Evolutionary conservation across 2,329 filamentous ascomycete species (phyloP).

Genomic region (Paracamarosporium sp.): DNA sequence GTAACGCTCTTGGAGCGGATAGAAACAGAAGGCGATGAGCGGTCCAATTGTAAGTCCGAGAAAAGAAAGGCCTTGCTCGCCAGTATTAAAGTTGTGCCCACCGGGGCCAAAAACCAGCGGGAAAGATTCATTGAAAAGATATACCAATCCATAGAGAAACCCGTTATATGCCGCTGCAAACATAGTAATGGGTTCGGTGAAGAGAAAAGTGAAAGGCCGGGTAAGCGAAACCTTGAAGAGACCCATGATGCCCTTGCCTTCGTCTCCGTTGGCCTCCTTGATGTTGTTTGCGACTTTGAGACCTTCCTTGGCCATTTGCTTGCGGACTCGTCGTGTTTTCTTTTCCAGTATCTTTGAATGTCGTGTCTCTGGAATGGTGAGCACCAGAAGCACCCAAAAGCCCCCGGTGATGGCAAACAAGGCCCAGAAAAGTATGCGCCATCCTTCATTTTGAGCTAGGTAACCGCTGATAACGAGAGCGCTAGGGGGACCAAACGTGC

Average conservation of each 20-base stretch:
- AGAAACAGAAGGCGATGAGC: constrained; percentile 19
- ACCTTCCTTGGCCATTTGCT: constrained; percentile 17
- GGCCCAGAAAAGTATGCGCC: constrained; percentile 73
- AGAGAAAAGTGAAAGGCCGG: constrained; percentile 22
- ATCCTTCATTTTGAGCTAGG: constrained; percentile 60
- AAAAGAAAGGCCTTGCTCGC: constrained; percentile 19
- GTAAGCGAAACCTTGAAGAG: constrained; percentile 22
- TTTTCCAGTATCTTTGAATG: constrained; percentile 24
- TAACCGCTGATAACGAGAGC: constrained; percentile 51
- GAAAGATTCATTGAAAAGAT: constrained; percentile 24
- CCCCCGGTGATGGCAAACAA: constrained; percentile 64
- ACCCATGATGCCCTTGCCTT: constrained; percentile 10
- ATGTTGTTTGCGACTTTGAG: constrained; percentile 15
- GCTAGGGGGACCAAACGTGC: constrained; percentile 65
- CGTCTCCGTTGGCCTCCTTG: background rate
- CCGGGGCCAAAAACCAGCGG: constrained; percentile 18
- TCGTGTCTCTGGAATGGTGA: constrained; percentile 36
- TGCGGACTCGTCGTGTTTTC: constrained; percentile 76
- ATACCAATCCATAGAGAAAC: constrained; percentile 23
- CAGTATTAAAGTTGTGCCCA: constrained; percentile 7
- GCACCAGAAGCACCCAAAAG: constrained; percentile 47
- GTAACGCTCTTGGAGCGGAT: constrained; percentile 24
- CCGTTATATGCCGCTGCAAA: constrained; percentile 19
- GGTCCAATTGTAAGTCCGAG: constrained; percentile 28
- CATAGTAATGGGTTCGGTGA: constrained; percentile 21